phyloP scores from a whole-genome alignment of 1,284 basidiomycete species.

The Entoloma clypeatum region DNA sequence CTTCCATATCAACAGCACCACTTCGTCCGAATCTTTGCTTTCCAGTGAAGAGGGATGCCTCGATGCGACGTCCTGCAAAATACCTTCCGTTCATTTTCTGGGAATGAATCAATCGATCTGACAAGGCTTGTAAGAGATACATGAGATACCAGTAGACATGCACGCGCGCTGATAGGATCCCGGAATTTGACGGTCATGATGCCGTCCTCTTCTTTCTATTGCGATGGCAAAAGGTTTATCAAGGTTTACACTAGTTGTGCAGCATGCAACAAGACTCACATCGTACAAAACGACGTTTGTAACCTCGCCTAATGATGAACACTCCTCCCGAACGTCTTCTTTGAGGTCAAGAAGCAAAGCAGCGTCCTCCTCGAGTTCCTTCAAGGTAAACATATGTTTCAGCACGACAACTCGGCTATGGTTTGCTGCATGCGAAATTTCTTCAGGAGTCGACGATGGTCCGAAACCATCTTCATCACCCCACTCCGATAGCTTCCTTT shows the following conservation, averaged over 20 bases:
- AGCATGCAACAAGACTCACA: constrained; percentile 47
- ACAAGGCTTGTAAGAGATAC: not conserved
- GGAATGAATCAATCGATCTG: constrained; percentile 5
- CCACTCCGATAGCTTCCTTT: constrained; percentile 82
- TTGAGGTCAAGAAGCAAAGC: constrained; percentile 89
- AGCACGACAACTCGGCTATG: constrained; percentile 83
- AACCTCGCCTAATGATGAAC: constrained; percentile 87
- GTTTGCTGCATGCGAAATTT: constrained; percentile 41
- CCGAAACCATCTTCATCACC: constrained; percentile 83
- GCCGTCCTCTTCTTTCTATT: constrained; percentile 88
- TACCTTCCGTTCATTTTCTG: constrained; percentile 96
- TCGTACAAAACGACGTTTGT: constrained; percentile 97
- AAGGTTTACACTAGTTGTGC: not conserved
- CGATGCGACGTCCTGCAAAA: constrained; percentile 82
- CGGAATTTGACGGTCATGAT: constrained; percentile 97
- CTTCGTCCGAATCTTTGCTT: constrained; percentile 80
- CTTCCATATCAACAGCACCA: constrained; percentile 55
- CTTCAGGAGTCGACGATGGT: constrained; percentile 55
- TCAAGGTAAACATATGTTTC: constrained; percentile 91
- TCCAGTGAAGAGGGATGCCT: constrained; percentile 78
- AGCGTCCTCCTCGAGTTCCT: constrained; percentile 87
- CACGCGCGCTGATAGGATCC: constrained; percentile 82
- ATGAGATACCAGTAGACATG: constrained; percentile 70
- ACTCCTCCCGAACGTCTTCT: constrained; percentile 95
- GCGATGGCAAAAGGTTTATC: constrained; percentile 1